Evolutionary conservation across 1,139 yeast species (phyloP), one percentile per base, ranked within the genome.

Genomic region (Hanseniaspora gamundiae): DNA sequence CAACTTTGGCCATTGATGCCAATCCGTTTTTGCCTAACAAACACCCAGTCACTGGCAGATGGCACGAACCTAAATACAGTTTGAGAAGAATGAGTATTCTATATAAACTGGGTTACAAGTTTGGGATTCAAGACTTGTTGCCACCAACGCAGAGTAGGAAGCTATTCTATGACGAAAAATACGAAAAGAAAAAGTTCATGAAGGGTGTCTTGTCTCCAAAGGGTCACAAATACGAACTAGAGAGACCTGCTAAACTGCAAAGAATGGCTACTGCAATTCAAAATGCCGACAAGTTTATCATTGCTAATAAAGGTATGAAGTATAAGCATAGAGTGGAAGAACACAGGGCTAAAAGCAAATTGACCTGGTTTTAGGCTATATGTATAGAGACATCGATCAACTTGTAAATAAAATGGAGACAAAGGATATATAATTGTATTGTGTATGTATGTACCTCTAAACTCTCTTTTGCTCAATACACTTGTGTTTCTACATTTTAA

Each of bases 1-100:
- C 75, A 28, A 76, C 83, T 20, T 68, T 68, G 42, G 88, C 86
- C 41, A 73, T 76, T 20, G 71, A 74, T 47, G 82, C 85, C 55
- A 91, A 91, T 62, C 98, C 98, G 44, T 91, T 91, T 61, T 64
- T 86, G 46, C 81, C 94, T 24, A 87, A 86, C 60, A 81, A 75
- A 58, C 87, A 88, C 61, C 87, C 94, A 14, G 76, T 80, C 26
- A 84, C 94, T 17, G 78, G 84, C 17, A 72, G 68, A 53, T 77
- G 82, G 69, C 93, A 85, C 55, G 78, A 78, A 44, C 84, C 97
- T 21, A 72, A 78, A 51, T 84, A 76, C 63, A 84, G 95, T 11
- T 68, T 80, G 55, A 78, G 96, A 64, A 76, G 93, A 56, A 91
- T 87, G 57, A 78, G 93, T 20, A 95, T 81, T 53, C 66, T 91